These are phyloP conservation scores for Lactarius sp. DNA, from an alignment of 768 basidiomycete species.

Conservation along the genomic window DNA sequence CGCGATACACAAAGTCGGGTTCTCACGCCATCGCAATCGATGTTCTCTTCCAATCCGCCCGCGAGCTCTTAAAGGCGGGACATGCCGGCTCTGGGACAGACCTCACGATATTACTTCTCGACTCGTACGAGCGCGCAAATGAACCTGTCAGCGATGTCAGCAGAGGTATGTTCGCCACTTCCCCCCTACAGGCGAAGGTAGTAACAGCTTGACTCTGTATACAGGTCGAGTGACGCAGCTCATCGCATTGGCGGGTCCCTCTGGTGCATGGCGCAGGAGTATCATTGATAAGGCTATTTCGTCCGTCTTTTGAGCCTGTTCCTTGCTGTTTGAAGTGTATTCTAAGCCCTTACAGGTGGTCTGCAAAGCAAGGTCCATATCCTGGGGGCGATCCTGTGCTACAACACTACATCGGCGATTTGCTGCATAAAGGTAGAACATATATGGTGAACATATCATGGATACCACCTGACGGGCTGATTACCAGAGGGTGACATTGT, in stretches of 20 bases:
- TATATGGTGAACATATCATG: neutral
- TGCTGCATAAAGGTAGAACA: conserved; percentile 71
- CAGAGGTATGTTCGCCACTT: conserved; percentile 52
- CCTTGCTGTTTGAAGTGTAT: conserved; percentile 12
- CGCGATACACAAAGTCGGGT: conserved; percentile 74
- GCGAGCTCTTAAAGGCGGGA: conserved; percentile 82
- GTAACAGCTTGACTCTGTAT: conserved; percentile 1
- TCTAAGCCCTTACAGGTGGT: conserved; percentile 59
- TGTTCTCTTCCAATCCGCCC: conserved; percentile 85
- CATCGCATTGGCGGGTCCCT: conserved; percentile 75
- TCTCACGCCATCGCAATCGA: conserved; percentile 87
- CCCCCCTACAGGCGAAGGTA: neutral
- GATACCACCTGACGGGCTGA: neutral
- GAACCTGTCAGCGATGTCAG: conserved; percentile 72
- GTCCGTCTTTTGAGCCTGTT: conserved; percentile 44
- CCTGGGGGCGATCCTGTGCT: conserved; percentile 86
- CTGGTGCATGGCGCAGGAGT: conserved; percentile 87
- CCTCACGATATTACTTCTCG: conserved; percentile 71
- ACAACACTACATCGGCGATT: conserved; percentile 86
- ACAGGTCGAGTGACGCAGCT: conserved; percentile 86
- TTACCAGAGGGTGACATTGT: conserved; percentile 67
- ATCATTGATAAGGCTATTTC: conserved; percentile 78
- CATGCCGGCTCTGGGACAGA: conserved; percentile 91
- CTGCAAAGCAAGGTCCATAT: conserved; percentile 66
- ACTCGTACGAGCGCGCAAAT: conserved; percentile 73